Evolutionary conservation across 2,329 filamentous ascomycete genomes (phyloP).

Genomic region (Calonectria honghensis): DNA sequence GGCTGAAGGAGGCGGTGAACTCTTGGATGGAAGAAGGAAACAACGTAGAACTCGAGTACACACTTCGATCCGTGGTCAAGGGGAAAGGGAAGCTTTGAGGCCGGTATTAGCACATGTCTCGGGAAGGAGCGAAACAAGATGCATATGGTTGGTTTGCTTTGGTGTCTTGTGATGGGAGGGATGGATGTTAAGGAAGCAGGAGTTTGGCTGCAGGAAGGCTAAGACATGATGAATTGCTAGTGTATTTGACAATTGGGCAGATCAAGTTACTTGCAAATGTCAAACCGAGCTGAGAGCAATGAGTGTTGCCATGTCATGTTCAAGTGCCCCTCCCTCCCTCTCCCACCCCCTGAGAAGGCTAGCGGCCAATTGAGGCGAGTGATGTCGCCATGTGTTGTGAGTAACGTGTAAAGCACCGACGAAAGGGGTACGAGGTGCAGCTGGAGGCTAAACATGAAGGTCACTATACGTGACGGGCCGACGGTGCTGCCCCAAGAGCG

Average conservation of each 20-base stretch:
- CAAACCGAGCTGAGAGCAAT: constrained; percentile 43
- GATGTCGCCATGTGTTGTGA: constrained; percentile 28
- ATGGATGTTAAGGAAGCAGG: constrained; percentile 5
- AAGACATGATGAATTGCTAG: constrained; percentile 33
- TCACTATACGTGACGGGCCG: constrained; percentile 24
- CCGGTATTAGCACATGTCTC: constrained; percentile 34
- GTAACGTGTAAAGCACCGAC: not conserved
- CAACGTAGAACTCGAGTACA: constrained; percentile 52
- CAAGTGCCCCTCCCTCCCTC: not conserved
- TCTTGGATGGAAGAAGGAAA: constrained; percentile 48
- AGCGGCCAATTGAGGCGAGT: constrained; percentile 31
- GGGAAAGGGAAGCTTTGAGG: constrained; percentile 51
- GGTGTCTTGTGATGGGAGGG: constrained; percentile 14
- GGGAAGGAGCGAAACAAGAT: constrained; percentile 31
- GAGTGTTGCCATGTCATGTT: constrained; percentile 37
- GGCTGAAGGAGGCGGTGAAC: constrained; percentile 47
- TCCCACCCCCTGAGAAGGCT: too few relatives aligned
- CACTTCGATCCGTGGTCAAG: constrained; percentile 51
- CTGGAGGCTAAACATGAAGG: constrained; percentile 15
- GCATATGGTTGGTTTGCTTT: constrained; percentile 23
- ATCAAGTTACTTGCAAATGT: constrained; percentile 42
- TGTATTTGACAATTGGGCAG: constrained; percentile 37
- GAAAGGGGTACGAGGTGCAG: constrained; percentile 27
- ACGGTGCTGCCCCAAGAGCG: constrained; percentile 23
- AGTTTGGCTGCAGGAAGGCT: constrained; percentile 45